phyloP scores from a whole-genome alignment of 768 basidiomycete species.

The Gymnopilus junonius region DNA sequence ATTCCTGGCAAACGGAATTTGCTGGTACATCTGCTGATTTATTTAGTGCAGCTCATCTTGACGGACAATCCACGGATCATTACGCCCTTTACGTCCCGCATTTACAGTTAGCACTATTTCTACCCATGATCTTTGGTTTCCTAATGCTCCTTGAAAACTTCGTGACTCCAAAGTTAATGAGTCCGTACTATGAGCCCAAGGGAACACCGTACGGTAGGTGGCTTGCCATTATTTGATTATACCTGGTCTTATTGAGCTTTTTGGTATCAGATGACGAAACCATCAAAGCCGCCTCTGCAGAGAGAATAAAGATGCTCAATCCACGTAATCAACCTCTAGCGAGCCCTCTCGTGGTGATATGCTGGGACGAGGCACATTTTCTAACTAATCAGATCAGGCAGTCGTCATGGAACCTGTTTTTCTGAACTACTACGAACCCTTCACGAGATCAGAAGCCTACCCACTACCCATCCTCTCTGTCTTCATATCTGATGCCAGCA shows the following conservation, averaged over 20 bases:
- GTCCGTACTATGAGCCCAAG: neutral
- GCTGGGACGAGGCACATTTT: neutral
- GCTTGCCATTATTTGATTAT: neutral
- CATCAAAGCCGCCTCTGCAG: neutral
- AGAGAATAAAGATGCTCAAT: neutral
- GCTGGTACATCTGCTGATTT: neutral
- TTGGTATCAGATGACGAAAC: neutral
- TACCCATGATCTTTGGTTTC: too few species aligned
- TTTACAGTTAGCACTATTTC: too few species aligned
- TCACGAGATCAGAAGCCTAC: neutral
- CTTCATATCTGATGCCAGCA: slow-evolving; percentile 27
- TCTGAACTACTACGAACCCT: neutral
- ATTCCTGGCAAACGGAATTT: neutral
- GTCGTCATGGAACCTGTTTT: neutral
- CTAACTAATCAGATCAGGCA: neutral
- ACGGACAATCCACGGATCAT: neutral
- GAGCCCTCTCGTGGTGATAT: neutral
- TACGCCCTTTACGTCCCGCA: neutral
- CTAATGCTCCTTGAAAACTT: too few species aligned
- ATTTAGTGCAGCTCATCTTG: neutral
- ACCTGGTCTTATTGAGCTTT: neutral
- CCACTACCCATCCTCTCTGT: slow-evolving; percentile 20
- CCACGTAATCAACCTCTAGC: neutral
- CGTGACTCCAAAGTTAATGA: too few species aligned
- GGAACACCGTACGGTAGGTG: too few species aligned